Evolutionary conservation across 2,329 filamentous ascomycete species (phyloP).

Genomic region (Colletotrichum phormii): DNA sequence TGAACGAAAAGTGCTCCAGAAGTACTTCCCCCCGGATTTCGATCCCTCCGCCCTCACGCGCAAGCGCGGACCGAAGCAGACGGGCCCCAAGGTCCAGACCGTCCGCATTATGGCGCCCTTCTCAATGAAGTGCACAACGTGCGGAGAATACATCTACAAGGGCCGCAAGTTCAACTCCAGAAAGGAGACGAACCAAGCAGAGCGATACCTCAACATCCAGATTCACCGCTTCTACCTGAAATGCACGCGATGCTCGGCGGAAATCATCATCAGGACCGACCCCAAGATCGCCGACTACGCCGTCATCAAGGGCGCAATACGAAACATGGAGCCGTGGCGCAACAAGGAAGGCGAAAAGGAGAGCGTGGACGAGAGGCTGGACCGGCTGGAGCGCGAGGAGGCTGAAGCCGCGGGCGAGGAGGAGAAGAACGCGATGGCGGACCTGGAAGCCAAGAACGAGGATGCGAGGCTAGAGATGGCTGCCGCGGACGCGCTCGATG

Average conservation of each 20-base stretch:
- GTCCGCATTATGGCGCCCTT: slow-evolving; percentile 94
- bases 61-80: slow-evolving; percentile 74
- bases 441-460: slow-evolving; percentile 91
- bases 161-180: slow-evolving; percentile 95
- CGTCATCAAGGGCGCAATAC: slow-evolving; percentile 83
- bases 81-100: slow-evolving; percentile 84
- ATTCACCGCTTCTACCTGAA: slow-evolving; percentile 86
- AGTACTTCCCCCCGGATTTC: slow-evolving; percentile 82
- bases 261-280: slow-evolving; percentile 95
- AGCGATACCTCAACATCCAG: slow-evolving; percentile 88
- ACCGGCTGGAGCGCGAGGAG: slow-evolving; percentile 84
- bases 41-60: slow-evolving; percentile 85
- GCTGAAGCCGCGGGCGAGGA: slow-evolving; percentile 69
- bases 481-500: slow-evolving; percentile 93
- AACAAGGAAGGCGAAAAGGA: slow-evolving; percentile 73
- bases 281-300: slow-evolving; percentile 94
- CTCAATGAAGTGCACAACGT: slow-evolving; percentile 76
- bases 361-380: slow-evolving; percentile 87
- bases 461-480: slow-evolving; percentile 97
- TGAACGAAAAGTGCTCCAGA: slow-evolving; percentile 82
- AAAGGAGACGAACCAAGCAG: slow-evolving; percentile 89
- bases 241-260: slow-evolving; percentile 78
- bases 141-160: slow-evolving; percentile 86
- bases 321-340: slow-evolving; percentile 95
- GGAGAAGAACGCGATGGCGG: slow-evolving; percentile 92